A percentile compares a stretch with the other conserved stretches of the same genome.
Conservation (phyloP, 2,329 filamentous ascomycete genomes). For the Diplodia mutila region DNA sequence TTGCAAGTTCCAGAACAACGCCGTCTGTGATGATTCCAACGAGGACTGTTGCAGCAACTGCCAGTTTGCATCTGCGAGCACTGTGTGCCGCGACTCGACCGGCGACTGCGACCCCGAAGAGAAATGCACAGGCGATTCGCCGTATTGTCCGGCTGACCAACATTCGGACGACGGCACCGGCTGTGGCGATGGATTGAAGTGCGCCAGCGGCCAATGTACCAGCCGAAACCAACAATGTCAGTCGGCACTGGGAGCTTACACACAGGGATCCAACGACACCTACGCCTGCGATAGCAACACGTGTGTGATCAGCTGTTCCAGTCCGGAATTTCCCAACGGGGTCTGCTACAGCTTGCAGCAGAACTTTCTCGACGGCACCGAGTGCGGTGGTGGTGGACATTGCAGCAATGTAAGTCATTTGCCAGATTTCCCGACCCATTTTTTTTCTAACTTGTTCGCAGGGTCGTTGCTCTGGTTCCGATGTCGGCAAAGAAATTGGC, state of each 20-base stretch:
- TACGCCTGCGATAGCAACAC: constrained; percentile 70
- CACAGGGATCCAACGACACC: constrained; percentile 70
- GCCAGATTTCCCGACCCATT: not conserved
- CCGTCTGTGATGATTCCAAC: constrained; percentile 82
- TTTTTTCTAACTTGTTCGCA: constrained; percentile 32
- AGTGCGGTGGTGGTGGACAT: constrained; percentile 76
- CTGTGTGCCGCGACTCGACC: constrained; percentile 78
- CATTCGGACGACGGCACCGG: constrained; percentile 69
- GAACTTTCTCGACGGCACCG: constrained; percentile 91
- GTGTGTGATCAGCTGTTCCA: constrained; percentile 77
- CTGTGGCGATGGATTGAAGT: constrained; percentile 75
- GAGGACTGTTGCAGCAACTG: constrained; percentile 81
- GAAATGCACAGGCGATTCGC: constrained; percentile 72
- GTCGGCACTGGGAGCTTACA: constrained; percentile 73
- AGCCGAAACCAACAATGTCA: constrained; percentile 88
- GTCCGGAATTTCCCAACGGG: constrained; percentile 66
- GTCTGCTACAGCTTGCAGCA: constrained; percentile 79
- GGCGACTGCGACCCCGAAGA: constrained; percentile 86
- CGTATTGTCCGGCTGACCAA: constrained; percentile 74
- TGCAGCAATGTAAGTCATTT: constrained; percentile 67
- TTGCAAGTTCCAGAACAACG: constrained; percentile 76
- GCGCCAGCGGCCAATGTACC: constrained; percentile 93
- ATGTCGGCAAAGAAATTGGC: constrained; percentile 69
- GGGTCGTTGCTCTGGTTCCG: constrained; percentile 75
- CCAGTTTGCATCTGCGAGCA: constrained; percentile 67